Percentiles rank a stretch among this genome's conserved stretches.
Conservation (phyloP, 352 stramenopile species). For the Pythium pyrilobum region DNA sequence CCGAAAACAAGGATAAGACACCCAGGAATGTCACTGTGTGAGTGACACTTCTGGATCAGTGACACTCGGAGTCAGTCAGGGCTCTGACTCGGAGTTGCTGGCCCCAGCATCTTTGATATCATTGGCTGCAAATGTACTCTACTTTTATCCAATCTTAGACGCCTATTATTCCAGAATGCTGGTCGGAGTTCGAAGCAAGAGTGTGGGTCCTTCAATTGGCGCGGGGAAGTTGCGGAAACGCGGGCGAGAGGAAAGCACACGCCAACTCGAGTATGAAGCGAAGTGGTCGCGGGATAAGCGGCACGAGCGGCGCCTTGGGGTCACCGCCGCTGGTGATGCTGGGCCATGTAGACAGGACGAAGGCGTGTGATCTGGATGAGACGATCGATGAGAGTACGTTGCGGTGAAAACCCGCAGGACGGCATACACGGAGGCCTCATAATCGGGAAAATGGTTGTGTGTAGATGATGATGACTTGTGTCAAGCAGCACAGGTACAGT, state of each 20-base stretch:
- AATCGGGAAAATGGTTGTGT: background rate
- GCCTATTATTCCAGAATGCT: conserved; percentile 7
- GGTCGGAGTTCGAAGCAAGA: background rate
- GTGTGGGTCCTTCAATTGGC: conserved; percentile 16
- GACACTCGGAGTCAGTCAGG: background rate
- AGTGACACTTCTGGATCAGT: too few relatives aligned
- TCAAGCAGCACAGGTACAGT: background rate
- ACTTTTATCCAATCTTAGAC: conserved; percentile 4
- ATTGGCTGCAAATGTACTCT: too few relatives aligned
- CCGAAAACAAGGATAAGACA: conserved; percentile 11
- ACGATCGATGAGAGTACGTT: conserved; percentile 18
- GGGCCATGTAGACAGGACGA: background rate
- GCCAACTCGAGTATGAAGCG: background rate
- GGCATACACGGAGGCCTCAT: background rate
- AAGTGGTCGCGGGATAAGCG: background rate
- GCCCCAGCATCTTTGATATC: too few relatives aligned
- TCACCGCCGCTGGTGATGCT: background rate
- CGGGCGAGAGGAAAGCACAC: background rate
- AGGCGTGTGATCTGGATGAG: conserved; percentile 14
- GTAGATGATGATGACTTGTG: conserved; percentile 7
- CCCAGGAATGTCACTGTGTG: background rate
- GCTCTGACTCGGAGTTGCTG: too few relatives aligned
- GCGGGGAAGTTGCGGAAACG: conserved; percentile 3
- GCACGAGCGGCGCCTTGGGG: background rate
- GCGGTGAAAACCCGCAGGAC: background rate